These are phyloP conservation scores for Pueraria montana DNA, from an alignment of 306 rosid species.

Conservation along the genomic window DNA sequence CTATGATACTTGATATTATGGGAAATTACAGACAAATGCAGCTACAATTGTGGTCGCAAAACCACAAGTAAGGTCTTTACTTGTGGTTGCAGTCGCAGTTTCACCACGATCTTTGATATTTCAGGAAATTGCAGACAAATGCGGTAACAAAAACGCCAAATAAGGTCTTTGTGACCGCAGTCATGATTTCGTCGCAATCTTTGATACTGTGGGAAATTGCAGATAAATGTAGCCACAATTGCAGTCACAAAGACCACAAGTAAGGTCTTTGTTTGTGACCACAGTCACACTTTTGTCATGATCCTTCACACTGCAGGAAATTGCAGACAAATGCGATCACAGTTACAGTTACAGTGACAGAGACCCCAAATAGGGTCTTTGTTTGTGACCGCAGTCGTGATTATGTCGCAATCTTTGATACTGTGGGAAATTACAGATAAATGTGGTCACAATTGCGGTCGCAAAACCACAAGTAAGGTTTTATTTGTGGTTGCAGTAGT, in stretches of 20 bases:
- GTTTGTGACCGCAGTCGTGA: neutral
- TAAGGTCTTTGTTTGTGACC: neutral
- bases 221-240: neutral
- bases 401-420: neutral
- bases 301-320: neutral
- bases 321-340: neutral
- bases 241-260: neutral
- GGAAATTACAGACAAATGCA: neutral
- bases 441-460: neutral
- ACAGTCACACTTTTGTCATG: neutral
- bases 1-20: neutral
- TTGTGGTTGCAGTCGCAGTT: neutral
- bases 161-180: neutral
- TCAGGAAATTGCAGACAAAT: neutral
- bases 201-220: neutral
- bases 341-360: neutral
- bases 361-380: neutral
- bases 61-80: neutral
- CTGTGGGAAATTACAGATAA: neutral
- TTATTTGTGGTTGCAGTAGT: neutral
- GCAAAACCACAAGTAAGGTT: neutral
- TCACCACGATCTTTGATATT: neutral
- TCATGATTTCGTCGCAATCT: neutral
- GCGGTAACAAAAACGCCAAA: neutral
- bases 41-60: neutral